These are phyloP conservation scores for Pseudocercospora cruenta DNA, from an alignment of 2,329 filamentous ascomycete species.

Conservation along the genomic window DNA sequence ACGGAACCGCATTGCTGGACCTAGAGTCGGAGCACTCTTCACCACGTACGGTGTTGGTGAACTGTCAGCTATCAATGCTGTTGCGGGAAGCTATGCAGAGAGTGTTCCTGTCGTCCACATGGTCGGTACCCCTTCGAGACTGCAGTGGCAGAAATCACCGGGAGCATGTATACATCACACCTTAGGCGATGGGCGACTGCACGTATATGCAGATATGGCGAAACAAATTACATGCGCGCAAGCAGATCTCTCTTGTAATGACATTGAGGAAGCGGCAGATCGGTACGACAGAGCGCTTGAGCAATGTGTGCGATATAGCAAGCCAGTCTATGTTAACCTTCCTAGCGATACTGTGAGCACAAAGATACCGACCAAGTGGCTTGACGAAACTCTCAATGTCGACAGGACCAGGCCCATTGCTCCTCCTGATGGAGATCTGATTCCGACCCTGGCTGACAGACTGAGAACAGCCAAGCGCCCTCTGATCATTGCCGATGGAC, in stretches of 20 bases:
- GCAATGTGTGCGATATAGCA: slow-evolving; percentile 12
- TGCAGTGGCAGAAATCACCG: slow-evolving; percentile 1
- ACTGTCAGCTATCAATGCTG: slow-evolving; percentile 50
- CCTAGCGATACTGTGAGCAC: slow-evolving; percentile 17
- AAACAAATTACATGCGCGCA: slow-evolving; percentile 23
- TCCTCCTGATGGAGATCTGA: slow-evolving; percentile 9
- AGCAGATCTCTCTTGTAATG: slow-evolving; percentile 15
- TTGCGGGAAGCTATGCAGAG: slow-evolving; percentile 50
- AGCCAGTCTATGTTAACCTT: slow-evolving; percentile 19
- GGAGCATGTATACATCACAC: slow-evolving; percentile 9
- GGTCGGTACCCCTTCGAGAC: slow-evolving; percentile 33
- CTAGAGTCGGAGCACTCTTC: slow-evolving; percentile 48
- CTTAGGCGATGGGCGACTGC: slow-evolving; percentile 16
- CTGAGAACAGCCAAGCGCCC: slow-evolving; percentile 53
- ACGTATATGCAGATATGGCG: slow-evolving; percentile 20
- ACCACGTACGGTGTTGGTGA: slow-evolving; percentile 66
- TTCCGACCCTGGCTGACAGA: slow-evolving; percentile 40
- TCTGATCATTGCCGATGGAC: slow-evolving; percentile 57
- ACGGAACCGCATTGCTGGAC: background rate
- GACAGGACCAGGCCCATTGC: slow-evolving; percentile 18
- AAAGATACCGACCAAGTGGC: slow-evolving; percentile 40
- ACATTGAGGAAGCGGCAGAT: slow-evolving; percentile 6
- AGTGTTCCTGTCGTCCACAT: slow-evolving; percentile 52
- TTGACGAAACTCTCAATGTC: slow-evolving; percentile 25
- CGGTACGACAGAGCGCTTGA: slow-evolving; percentile 14